Base-by-base conservation (phyloP, 2,329 filamentous ascomycete species). In the Sporothrix inflata region DNA sequence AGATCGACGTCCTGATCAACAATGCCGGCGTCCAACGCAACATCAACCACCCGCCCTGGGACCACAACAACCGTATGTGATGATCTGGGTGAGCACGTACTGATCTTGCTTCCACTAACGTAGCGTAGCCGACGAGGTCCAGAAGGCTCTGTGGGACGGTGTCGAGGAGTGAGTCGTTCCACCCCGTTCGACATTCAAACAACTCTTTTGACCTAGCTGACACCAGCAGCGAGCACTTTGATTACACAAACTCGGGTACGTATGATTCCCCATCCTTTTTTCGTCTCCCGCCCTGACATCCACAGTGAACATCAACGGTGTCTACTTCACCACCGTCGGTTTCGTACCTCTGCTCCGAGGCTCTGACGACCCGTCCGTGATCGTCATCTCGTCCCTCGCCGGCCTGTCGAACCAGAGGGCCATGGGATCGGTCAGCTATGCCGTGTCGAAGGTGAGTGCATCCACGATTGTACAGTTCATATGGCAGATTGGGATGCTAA, bases 1-100 rank as follows among this genome's bases (percentile, higher is more conserved):
- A 61, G 55, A 61, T 61, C n/a, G 55, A 61, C 14, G 30, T 38
- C 16, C 55, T 61, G 16, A 61, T 61, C 30, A 61, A 61, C 55
- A 61, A 61, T 34, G 55, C 30, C 21, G 55, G 30, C 30, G 30
- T 61, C 5, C 55, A 40, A 14, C 55, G 27, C 30, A 40, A n/a
- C 55, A 38, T 61, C 21, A 61, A 40, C 27, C 16, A n/a, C 27
- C 27, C 55, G 8, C 53, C 27, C 19, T 57, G 27, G 53, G 55
- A 61, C 30, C 55, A 61, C 30, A 61, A 40, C 55, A 61, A 61
- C 19, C 27, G 30, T 61, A 21, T 8, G 55, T 19, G 14, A 7
- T 6, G 11, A 14, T 21, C 47, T 8, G 14, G 16, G 16, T 51
- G 19, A 16, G 21, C 19, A 51, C 1, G 5, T 34, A 34, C 30